Percentiles rank a stretch among this genome's conserved stretches.
phyloP scores from a whole-genome alignment of 192 early-diverging fungal species.

The Spizellomyces sp. region DNA sequence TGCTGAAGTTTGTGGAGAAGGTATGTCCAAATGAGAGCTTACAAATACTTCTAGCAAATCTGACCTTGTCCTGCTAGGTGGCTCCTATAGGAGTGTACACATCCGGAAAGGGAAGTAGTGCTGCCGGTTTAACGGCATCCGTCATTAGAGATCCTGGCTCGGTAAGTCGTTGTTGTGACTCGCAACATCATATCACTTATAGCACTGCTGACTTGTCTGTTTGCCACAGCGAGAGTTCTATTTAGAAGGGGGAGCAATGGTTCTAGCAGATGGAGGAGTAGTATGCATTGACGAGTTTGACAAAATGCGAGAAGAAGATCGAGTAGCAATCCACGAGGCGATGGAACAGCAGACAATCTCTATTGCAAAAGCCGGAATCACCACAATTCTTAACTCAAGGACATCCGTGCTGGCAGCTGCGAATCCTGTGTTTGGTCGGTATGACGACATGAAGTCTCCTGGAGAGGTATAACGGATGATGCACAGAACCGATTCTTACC shows the following conservation, averaged over 20 bases:
- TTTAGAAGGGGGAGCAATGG: constrained; percentile 99
- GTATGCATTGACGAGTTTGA: constrained; percentile 99
- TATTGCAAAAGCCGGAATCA: constrained; percentile 99
- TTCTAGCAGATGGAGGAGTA: constrained; percentile 97
- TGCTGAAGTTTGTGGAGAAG: constrained; percentile 98
- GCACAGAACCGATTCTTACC: neutral
- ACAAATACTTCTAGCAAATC: neutral
- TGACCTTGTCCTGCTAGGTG: constrained; percentile 44
- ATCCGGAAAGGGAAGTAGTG: constrained; percentile 97
- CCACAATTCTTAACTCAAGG: constrained; percentile 95
- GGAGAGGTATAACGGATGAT: constrained; percentile 67
- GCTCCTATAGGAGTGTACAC: constrained; percentile 99
- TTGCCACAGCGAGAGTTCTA: constrained; percentile 82
- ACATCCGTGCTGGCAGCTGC: constrained; percentile 97
- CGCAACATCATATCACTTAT: neutral
- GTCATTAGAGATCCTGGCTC: constrained; percentile 90
- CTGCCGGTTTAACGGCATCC: constrained; percentile 97
- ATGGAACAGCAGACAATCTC: constrained; percentile 99
- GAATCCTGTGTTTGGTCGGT: constrained; percentile 97
- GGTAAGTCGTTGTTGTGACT: constrained; percentile 43
- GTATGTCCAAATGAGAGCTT: constrained; percentile 35
- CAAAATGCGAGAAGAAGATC: constrained; percentile 99
- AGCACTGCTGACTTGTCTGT: neutral
- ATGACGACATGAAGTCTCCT: constrained; percentile 97
- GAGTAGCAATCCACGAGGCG: constrained; percentile 99